These are phyloP conservation scores for Hypoxylon sp. DNA, from an alignment of 2,329 filamentous ascomycete genomes.

Conservation along the genomic window DNA sequence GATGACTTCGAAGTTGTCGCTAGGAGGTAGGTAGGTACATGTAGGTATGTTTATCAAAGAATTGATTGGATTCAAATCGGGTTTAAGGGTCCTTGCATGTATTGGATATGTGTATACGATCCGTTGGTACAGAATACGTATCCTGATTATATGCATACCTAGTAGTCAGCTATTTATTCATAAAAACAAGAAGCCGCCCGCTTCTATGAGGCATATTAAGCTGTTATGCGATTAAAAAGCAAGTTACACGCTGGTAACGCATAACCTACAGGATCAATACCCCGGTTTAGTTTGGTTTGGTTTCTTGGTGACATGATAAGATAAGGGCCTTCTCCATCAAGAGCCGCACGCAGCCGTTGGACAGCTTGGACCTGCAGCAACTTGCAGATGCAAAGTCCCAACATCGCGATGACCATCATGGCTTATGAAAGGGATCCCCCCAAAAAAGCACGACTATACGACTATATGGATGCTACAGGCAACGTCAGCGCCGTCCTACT, in stretches of 20 bases:
- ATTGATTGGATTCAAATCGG: no score
- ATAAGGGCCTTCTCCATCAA: constrained; percentile 24
- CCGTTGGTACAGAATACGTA: neutral
- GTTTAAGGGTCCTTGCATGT: no score
- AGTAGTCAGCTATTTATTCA: no score
- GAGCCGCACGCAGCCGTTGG: constrained; percentile 38
- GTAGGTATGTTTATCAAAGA: neutral
- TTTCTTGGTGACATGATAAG: no score
- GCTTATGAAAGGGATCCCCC: neutral
- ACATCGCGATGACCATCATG: neutral
- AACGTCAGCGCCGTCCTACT: neutral
- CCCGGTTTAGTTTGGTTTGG: no score
- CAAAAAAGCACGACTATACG: neutral
- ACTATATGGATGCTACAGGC: no score
- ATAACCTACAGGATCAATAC: neutral
- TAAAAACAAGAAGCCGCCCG: no score
- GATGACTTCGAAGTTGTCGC: neutral
- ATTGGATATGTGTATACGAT: neutral
- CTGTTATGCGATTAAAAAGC: no score
- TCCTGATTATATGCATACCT: no score
- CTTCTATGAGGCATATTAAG: no score
- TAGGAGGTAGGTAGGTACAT: neutral
- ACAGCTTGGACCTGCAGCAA: constrained; percentile 35
- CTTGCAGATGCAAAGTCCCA: constrained; percentile 2
- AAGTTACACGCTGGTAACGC: no score